Base-by-base conservation (phyloP, 2,329 filamentous ascomycete genomes). In the Aspergillus proliferans region DNA sequence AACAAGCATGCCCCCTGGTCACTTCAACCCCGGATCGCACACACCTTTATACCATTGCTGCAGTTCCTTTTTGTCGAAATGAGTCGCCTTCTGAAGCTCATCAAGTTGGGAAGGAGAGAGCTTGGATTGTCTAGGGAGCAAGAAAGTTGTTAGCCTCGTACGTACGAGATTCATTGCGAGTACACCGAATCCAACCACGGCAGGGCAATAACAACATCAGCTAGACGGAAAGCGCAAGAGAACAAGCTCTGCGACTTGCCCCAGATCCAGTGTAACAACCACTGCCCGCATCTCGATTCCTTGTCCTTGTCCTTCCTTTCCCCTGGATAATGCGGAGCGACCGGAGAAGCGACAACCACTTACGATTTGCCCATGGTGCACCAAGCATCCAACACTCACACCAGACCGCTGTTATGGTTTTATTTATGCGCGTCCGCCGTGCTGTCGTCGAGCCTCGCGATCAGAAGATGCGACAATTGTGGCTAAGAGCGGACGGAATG, bases 1-100 rank as follows among this genome's bases (percentile, higher is more conserved):
- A 21, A 24, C 21, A 19, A 22, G 34, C 15, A 36, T 18, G 34
- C 34, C 6, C 43, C 15, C n/a, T 26, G 22, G 42, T 63, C 47
- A 18, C 14, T 36, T 18, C 15, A n/a, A 36, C 14, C 19, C 39
- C n/a, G 22, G 6, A 8, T 33, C 12, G 28, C 10, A 65, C 83
- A 56, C 72, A 95, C 93, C 93, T 81, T 97, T 97, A 75, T 98
- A 97, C 93, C 93, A 98, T 84, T 97, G 92, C 71, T 98, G 93
- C 68, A 98, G 74, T 74, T 98, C 93, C 79, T 97, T 97, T 85
- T 96, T 96, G 74, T 98, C 93, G 68, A 98, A 98, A 73, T 97
- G 90, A 56, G 93, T 98, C 52, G 90, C 90, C 77, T 89, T 93
- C 71, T 97, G 91, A 60, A 98, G 84, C 73, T 98, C 93, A 59